Base-by-base conservation (phyloP, 1,284 basidiomycete genomes). In the Sanghuangporus weigelae region DNA sequence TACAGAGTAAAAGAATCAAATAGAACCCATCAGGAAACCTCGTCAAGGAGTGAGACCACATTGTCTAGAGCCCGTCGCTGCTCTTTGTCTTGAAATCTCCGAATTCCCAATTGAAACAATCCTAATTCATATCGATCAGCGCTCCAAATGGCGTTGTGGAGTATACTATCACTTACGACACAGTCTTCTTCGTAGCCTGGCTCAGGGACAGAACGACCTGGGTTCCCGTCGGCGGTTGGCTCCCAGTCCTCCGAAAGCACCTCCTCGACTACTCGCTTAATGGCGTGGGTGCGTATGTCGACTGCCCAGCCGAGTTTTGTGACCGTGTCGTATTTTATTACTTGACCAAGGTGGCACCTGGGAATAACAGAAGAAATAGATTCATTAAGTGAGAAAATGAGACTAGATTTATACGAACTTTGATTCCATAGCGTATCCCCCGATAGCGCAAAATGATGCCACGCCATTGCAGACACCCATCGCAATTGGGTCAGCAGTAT, bases 291-390 rank as follows among this genome's bases (percentile, higher is more conserved):
- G 54, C 87, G 79, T n/a, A 94, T 73, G 68, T 91, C 87, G 40
- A 90, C 88, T 14, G 79, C 76, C 96, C 96, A 98, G 3, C 87
- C 86, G 42, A 92, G 81, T 71, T 89, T 85, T 8, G 83, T 84
- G 35, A 96, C 90, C 0, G 95, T 95, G 72, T 98, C 95, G 73
- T 95, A 98, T 11, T 92, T 78, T 63, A 95, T 88, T 11, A 86
- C 87, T 76, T 90, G 85, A 49, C 96, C 96, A 0, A 91, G 79
- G 71, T 95, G 93, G 71, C 93, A 93, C 39, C 80, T 82, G 38
- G 39, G 12, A 53, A 36, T 16, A n/a, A 40, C 31, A 16, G 36
- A 14, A 0, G 70, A 63, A 75, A 70, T 66, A 74, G 67, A 21
- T 69, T 71, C 48, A 71, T 73, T 16, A 50, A 46, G 26, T 12